phyloP scores from a whole-genome alignment of 768 basidiomycete genomes.

The Lentinus tigrinus region DNA sequence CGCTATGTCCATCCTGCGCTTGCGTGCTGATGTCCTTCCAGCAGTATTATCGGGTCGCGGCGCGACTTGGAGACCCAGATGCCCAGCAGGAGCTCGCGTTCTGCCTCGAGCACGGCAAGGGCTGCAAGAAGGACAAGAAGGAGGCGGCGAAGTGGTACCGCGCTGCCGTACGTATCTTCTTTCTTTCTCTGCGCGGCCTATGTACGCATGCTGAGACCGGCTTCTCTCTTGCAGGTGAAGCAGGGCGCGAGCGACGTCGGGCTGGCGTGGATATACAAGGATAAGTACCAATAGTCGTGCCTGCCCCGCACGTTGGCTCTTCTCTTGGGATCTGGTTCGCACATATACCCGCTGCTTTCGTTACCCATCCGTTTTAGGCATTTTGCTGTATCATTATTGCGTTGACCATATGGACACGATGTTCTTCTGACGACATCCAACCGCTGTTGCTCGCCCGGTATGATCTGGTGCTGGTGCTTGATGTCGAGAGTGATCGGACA shows the following conservation, averaged over 20 bases:
- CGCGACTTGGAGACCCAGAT: constrained; percentile 80
- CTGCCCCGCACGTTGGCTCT: neutral
- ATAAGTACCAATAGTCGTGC: constrained; percentile 54
- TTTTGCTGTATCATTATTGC: constrained; percentile 10
- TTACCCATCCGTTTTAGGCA: neutral
- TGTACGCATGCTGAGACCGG: neutral
- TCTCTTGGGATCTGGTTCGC: neutral
- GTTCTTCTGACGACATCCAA: too few relatives aligned
- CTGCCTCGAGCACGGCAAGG: constrained; percentile 82
- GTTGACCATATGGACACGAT: neutral
- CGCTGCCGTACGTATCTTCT: constrained; percentile 56
- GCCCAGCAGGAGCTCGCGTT: constrained; percentile 87
- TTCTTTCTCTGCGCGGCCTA: neutral
- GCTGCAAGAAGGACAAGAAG: constrained; percentile 85
- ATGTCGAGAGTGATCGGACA: too few relatives aligned
- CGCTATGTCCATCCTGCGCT: neutral
- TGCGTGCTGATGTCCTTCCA: constrained; percentile 25
- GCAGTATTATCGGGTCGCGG: constrained; percentile 85
- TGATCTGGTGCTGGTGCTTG: too few relatives aligned
- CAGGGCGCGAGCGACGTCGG: constrained; percentile 83
- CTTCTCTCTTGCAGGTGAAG: neutral
- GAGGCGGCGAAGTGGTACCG: constrained; percentile 90
- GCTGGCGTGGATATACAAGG: constrained; percentile 90
- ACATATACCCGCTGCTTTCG: neutral
- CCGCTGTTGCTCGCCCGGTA: too few relatives aligned